phyloP scores from a whole-genome alignment of 306 rosid genomes.

The Quercus ilex region DNA sequence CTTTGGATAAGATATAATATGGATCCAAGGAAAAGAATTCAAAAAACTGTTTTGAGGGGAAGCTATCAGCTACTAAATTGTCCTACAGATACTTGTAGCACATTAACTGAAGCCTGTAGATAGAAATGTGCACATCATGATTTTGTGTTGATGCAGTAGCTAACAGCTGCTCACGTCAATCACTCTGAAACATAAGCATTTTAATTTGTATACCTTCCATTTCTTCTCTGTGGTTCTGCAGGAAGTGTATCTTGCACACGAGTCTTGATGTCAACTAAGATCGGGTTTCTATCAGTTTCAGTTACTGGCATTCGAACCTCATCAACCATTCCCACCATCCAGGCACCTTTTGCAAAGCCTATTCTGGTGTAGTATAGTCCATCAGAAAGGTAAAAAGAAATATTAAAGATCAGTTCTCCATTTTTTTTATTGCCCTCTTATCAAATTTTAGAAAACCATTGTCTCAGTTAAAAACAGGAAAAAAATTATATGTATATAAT shows the following conservation, averaged over 20 bases:
- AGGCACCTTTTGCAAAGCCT: constrained; percentile 52
- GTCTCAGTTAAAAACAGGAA: not conserved
- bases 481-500: not conserved
- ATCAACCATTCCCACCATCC: constrained; percentile 81
- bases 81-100: constrained; percentile 85
- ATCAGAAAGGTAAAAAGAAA: not conserved
- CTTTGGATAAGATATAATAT: constrained; percentile 39
- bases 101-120: constrained; percentile 86
- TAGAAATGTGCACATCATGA: not conserved
- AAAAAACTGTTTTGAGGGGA: constrained; percentile 48
- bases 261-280: constrained; percentile 74
- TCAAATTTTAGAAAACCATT: not conserved
- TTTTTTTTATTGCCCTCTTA: not conserved
- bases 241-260: constrained; percentile 62
- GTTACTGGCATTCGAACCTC: constrained; percentile 66
- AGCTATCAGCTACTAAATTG: constrained; percentile 42
- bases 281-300: constrained; percentile 41
- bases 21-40: constrained; percentile 58
- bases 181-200: not conserved
- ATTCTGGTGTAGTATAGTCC: constrained; percentile 40
- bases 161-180: not conserved
- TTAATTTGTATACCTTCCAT: constrained; percentile 57
- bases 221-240: constrained; percentile 72
- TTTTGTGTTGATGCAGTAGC: constrained; percentile 10
- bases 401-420: constrained; percentile 10